These are phyloP conservation scores for Dictyostelium purpureum DNA, from an alignment of 78 protist species.

Conservation along the genomic window DNA sequence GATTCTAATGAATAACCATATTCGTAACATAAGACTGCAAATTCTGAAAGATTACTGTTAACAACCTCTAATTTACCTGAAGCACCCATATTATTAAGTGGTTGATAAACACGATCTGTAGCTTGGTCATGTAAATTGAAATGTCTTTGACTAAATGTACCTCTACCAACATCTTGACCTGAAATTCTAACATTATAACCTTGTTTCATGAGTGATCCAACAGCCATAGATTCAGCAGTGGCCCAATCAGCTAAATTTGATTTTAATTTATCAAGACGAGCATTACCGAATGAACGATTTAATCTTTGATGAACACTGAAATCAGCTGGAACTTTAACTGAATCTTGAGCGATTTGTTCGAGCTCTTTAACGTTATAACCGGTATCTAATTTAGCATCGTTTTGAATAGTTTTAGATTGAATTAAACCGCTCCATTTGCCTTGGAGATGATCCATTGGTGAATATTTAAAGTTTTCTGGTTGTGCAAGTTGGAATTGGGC, in stretches of 20 bases:
- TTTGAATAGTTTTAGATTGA: slow-evolving; percentile 19
- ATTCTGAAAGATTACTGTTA: slow-evolving; percentile 81
- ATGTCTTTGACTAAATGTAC: slow-evolving; percentile 96
- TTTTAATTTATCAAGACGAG: slow-evolving; percentile 42
- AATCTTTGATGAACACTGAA: slow-evolving; percentile 81
- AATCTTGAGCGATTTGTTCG: slow-evolving; percentile 32
- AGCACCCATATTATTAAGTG: slow-evolving; percentile 47
- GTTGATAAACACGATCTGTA: slow-evolving; percentile 36
- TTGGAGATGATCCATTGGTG: slow-evolving; percentile 74
- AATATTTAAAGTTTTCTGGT: slow-evolving; percentile 16
- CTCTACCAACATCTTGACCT: slow-evolving; percentile 97
- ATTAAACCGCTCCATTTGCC: slow-evolving; percentile 53
- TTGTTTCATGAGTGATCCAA: slow-evolving; percentile 89
- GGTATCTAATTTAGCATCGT: slow-evolving; percentile 41
- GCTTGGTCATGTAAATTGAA: slow-evolving; percentile 84
- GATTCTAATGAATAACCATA: slow-evolving; percentile 86
- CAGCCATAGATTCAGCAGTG: slow-evolving; percentile 94
- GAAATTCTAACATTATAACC: slow-evolving; percentile 86
- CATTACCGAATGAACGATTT: slow-evolving; percentile 19
- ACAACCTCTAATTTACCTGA: slow-evolving; percentile 46
- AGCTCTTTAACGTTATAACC: slow-evolving; percentile 67
- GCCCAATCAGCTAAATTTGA: slow-evolving; percentile 94
- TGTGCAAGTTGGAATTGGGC: slow-evolving; percentile 19
- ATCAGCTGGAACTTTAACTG: slow-evolving; percentile 54
- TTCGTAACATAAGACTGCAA: slow-evolving; percentile 95